Conservation (phyloP, 2,329 filamentous ascomycete species). For the Epichloe aotearoae region DNA sequence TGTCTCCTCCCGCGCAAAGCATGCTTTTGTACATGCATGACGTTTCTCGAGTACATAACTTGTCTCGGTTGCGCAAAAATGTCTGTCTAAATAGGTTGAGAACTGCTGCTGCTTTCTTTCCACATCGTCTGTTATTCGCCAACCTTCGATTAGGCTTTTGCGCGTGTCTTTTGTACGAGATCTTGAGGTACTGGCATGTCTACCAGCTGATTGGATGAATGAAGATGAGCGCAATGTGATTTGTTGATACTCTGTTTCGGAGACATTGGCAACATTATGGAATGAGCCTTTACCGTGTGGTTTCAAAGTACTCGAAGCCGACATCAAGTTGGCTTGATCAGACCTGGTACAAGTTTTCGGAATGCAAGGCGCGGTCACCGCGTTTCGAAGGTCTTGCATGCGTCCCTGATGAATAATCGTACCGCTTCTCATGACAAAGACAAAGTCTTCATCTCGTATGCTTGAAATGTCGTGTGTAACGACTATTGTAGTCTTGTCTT, state of each 20-base stretch:
- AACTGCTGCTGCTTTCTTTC: slow-evolving; percentile 2
- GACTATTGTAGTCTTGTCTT: slow-evolving; percentile 74
- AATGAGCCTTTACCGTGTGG: too few species aligned
- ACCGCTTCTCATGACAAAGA: slow-evolving; percentile 67
- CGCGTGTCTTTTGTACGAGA: slow-evolving; percentile 37
- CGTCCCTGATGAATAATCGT: slow-evolving; percentile 52
- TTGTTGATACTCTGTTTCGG: neutral
- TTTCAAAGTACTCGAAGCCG: neutral
- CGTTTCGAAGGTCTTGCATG: neutral
- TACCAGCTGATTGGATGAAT: neutral
- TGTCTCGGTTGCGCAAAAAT: neutral
- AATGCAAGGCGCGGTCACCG: neutral
- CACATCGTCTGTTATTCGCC: neutral
- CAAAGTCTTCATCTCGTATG: slow-evolving; percentile 58
- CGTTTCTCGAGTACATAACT: neutral
- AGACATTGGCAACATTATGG: too few species aligned
- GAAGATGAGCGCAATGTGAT: neutral
- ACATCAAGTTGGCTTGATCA: neutral
- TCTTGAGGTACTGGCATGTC: neutral
- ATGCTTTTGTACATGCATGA: neutral
- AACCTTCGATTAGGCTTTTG: slow-evolving; percentile 31
- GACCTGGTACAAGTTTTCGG: neutral
- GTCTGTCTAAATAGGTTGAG: slow-evolving; percentile 3
- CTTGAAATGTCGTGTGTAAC: slow-evolving; percentile 83
- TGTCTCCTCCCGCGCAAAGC: neutral